Base-by-base conservation (phyloP, 176 grass and related monocot species). In the Poa pratensis region DNA sequence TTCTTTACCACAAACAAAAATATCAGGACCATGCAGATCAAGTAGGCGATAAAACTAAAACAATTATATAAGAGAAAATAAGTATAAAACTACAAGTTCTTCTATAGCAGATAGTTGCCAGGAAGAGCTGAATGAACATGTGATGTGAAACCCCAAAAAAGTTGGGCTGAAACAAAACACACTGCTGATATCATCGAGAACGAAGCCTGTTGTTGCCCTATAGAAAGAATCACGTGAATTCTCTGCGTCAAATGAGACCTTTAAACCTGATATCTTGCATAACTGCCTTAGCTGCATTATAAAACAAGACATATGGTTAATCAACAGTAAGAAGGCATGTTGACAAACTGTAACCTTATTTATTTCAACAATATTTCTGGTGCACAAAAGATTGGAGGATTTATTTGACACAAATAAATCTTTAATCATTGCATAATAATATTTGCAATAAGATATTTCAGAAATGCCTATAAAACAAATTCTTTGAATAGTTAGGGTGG, bases 191-290 rank as follows among this genome's bases (percentile, higher is more conserved):
- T 85, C 78, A 65, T 94, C 88, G 24, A 98, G 83, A 64, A 95
- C 96, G 78, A 92, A 94, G 50, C 92, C 92, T 80, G 90, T 87
- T 34, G 91, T 82, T 63, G 96, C 91, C 80, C 96, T 89, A 66
- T 94, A 98, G 83, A 95, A 93, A 64, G 93, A 98, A 87, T 92
- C 91, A 42, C 96, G 89, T 7, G 89, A 81, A 90, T 98, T 95
- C 16, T 88, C 91, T 72, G 91, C 86, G 62, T 90, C 93, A 82
- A 98, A 98, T 77, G 85, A 90, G 83, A 89, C 89, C 54, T 89
- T 89, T 60, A 66, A 74, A 77, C 91, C 93, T 60, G 89, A 95
- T 51, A 73, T 75, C 60, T 92, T 98, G 91, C 96, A 95, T 82
- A 95, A 82, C 85, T 95, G 46, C 82, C 89, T 82, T 78, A 98